Evolutionary conservation across 371 early-diverging fungal species (phyloP), one percentile per base, ranked within the genome.

Genomic region (Apophysomyces variabilis): DNA sequence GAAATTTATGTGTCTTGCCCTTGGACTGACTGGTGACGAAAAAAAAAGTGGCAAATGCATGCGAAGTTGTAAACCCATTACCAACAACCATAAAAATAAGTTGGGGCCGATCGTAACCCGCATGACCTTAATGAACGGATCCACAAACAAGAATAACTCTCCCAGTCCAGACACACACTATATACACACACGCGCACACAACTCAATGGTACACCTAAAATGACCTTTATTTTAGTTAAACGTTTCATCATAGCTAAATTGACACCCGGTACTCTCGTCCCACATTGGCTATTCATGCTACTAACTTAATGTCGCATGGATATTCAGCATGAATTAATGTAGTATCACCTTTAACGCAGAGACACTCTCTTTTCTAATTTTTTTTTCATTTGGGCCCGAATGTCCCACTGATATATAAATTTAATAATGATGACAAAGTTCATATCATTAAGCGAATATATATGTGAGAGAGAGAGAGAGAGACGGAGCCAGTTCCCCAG

Each of bases 261-360:
- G n/a, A 43, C 46, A 50, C 46, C 32, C 18, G 14, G 43, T 74
- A 76, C 80, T 26, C 71, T 80, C 80, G 59, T 80, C 80, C 80
- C 77, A 80, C 80, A 80, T 80, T 70, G 77, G 77, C 56, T 80
- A 63, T 60, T 76, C 69, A 69, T 67, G 74, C 46, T 74, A 72
- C 38, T 26, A 26, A 26, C 32, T 26, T 26, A 79, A 60, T 16
- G 76, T 76, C 35, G 71, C 79, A 72, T 79, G 79, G 64, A 79
- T 76, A 76, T 79, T 54, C 21, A 63, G 38, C 37, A 46, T 45
- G 50, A 43, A 47, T n/a, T 38, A 12, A 60, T 38, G 44, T 60
- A 54, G 37, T 35, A 47, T 46, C 18, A 61, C 32, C 44, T 45
- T 46, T 44, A 61, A 38, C 39, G 11, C 26, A 32, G 32, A 32